Conservation (phyloP, 2,329 filamentous ascomycete species). For the Pseudovirgaria hyperparasitica region DNA sequence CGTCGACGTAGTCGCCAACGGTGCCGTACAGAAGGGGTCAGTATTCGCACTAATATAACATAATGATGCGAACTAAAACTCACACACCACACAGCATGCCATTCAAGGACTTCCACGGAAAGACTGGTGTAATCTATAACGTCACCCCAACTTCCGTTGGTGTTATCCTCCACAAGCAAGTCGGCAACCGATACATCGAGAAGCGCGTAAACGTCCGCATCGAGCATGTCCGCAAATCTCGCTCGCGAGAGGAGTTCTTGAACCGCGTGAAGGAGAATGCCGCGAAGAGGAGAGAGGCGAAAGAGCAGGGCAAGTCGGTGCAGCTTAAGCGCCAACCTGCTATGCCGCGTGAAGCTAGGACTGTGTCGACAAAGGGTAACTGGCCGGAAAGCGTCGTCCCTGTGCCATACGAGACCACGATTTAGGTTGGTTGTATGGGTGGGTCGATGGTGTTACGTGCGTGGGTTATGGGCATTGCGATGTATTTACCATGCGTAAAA, state of each 20-base stretch:
- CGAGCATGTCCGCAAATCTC: slow-evolving; percentile 91
- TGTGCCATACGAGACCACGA: slow-evolving; percentile 95
- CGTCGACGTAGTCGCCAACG: slow-evolving; percentile 97
- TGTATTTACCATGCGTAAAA: no score
- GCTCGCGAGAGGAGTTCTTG: slow-evolving; percentile 94
- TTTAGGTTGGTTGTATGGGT: slow-evolving; percentile 47
- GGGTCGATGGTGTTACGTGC: no score
- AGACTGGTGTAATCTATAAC: slow-evolving; percentile 92
- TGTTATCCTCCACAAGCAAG: slow-evolving; percentile 98
- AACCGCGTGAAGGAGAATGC: slow-evolving; percentile 95
- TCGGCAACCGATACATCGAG: slow-evolving; percentile 99
- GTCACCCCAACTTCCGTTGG: slow-evolving; percentile 96
- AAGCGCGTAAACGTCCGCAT: slow-evolving; percentile 99
- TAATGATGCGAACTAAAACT: slow-evolving; percentile 6
- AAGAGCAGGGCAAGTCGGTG: slow-evolving; percentile 74
- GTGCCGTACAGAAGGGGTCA: slow-evolving; percentile 96
- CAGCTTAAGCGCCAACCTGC: slow-evolving; percentile 85
- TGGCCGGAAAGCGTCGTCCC: slow-evolving; percentile 83
- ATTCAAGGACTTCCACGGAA: slow-evolving; percentile 99
- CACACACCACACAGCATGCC: slow-evolving; percentile 51
- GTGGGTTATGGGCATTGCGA: no score
- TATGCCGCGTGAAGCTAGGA: slow-evolving; percentile 67
- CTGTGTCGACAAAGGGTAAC: slow-evolving; percentile 69
- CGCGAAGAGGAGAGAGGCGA: slow-evolving; percentile 81
- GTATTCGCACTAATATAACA: slow-evolving; percentile 25